Base-by-base conservation (phyloP, 2,329 filamentous ascomycete genomes). In the Aspergillus floridensis region DNA sequence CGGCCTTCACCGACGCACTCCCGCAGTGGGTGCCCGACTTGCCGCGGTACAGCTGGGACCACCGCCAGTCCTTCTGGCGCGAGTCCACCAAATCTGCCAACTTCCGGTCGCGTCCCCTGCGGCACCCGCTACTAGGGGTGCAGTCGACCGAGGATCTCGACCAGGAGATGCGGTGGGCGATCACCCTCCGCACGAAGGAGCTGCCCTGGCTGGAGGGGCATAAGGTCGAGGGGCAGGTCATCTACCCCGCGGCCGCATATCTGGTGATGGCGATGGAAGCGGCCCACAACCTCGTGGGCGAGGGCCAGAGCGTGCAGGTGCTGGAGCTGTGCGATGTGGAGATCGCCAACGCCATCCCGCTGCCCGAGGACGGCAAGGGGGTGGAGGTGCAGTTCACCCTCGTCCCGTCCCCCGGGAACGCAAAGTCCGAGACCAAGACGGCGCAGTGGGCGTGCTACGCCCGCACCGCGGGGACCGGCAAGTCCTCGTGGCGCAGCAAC, bases 161-260 rank as follows among this genome's bases (percentile, higher is more conserved):
- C 14, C 22, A 19, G 3, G 56, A 57, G 8, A 22, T 44, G 44
- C 52, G 56, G 1, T 71, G 66, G 66, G 57, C 61, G 11, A 66
- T 65, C 32, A 35, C 63, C 10, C 53, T 71, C 16, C 38, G 51
- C 4, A 22, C 62, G 12, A 38, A 22, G 12, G 68, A 71, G 47
- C 31, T 69, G 14, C 65, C 68, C 6, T 72, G 69, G 70, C 50
- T 73, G 10, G 44, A 31, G 4, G 65, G 59, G 14, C 70, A 73
- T 50, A 51, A 52, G 14, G 49, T 73, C 16, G 63, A 67, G 14
- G 62, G 62, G 4, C 58, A 65, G 35, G 56, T 61, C 11, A 53
- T 73, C 2, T 71, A 66, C 49, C 70, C 70, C 2, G 70, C 62
- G 31, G 63, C 69, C 8, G 68, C 61, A 5, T 63, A 63, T 47